phyloP scores from a whole-genome alignment of 2,329 filamentous ascomycete genomes.

The Xylariales sp. region DNA sequence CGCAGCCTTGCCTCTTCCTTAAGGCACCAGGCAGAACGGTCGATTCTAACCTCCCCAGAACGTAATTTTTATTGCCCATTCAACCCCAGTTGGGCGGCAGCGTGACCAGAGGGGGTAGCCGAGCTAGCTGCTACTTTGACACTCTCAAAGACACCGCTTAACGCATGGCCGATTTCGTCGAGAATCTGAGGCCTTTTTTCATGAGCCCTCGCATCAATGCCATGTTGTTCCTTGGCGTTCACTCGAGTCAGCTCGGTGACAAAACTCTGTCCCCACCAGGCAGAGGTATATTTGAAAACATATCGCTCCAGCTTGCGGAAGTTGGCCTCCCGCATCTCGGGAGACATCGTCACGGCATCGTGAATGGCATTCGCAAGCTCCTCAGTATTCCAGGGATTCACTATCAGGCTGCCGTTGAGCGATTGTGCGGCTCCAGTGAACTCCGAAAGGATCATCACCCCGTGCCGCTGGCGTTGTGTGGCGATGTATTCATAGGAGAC shows the following conservation, averaged over 20 bases:
- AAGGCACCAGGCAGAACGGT: neutral
- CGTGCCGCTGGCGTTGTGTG: conserved; percentile 88
- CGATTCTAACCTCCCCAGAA: neutral
- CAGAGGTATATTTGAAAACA: conserved; percentile 96
- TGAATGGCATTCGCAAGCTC: conserved; percentile 93
- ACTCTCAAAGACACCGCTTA: conserved; percentile 47
- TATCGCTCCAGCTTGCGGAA: conserved; percentile 94
- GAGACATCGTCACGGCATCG: conserved; percentile 95
- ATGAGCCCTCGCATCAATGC: conserved; percentile 40
- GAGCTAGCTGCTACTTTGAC: conserved; percentile 46
- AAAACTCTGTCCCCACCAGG: conserved; percentile 96
- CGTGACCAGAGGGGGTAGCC: conserved; percentile 43
- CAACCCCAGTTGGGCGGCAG: conserved; percentile 24
- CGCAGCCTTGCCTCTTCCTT: neutral
- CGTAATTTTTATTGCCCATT: conserved; percentile 1
- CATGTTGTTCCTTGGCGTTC: conserved; percentile 44
- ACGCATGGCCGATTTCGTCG: conserved; percentile 42
- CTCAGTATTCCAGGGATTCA: conserved; percentile 99
- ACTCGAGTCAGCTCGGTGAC: conserved; percentile 81
- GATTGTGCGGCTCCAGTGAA: conserved; percentile 96
- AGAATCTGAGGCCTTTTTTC: conserved; percentile 38
- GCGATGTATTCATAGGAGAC: conserved; percentile 99
- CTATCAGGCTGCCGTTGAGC: conserved; percentile 90
- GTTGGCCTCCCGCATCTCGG: conserved; percentile 86
- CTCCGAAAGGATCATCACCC: conserved; percentile 94